Percentiles rank a stretch among this genome's conserved stretches.
Evolutionary conservation across 169 alveolate genomes (phyloP).

Genomic region (Plasmodium sp.): DNA sequence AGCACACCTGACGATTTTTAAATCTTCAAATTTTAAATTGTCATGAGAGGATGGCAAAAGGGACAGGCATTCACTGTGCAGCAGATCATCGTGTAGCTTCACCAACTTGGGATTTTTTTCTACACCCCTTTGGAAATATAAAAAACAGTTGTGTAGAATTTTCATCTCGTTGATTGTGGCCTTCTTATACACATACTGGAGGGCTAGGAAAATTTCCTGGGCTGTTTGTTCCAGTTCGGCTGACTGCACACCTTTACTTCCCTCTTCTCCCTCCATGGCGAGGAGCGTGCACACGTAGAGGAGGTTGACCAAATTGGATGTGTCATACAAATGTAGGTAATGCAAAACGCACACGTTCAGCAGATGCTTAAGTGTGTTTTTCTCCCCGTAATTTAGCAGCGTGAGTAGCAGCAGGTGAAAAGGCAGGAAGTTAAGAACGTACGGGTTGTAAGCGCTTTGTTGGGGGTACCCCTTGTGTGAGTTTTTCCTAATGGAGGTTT

Average conservation of each 20-base stretch:
- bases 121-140: conserved; percentile 1
- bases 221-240: background rate
- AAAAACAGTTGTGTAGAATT: conserved; percentile 34
- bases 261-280: background rate
- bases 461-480: background rate
- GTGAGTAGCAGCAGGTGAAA: conserved; percentile 40
- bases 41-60: conserved; percentile 55
- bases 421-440: conserved; percentile 27
- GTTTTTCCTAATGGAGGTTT: background rate
- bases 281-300: conserved; percentile 33
- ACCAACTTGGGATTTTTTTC: background rate
- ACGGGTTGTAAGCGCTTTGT: background rate
- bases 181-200: conserved; percentile 40
- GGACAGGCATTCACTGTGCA: conserved; percentile 12
- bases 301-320: conserved; percentile 17
- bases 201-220: conserved; percentile 5
- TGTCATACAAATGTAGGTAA: conserved; percentile 17
- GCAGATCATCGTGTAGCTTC: background rate
- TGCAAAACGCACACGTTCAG: conserved; percentile 14
- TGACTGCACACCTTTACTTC: background rate
- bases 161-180: conserved; percentile 20
- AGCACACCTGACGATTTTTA: conserved; percentile 30
- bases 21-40: conserved; percentile 19
- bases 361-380: conserved; percentile 1
- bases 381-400: conserved; percentile 30